These are phyloP conservation scores for Acmispon strigosus DNA, from an alignment of 306 rosid species.

Conservation along the genomic window DNA sequence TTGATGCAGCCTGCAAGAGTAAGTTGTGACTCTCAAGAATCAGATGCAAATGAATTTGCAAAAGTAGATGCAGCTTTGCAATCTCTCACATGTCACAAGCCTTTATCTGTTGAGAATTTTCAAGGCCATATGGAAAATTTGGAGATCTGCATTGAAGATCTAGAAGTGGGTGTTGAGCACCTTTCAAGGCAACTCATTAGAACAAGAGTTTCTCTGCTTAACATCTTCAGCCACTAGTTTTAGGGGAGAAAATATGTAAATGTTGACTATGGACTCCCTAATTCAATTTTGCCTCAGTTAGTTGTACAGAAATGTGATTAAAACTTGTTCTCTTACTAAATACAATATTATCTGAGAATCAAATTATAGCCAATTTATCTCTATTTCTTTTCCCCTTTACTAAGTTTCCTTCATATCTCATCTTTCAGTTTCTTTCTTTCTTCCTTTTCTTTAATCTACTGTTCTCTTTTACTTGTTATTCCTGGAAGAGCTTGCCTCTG, in stretches of 20 bases:
- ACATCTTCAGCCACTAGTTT: constrained; percentile 18
- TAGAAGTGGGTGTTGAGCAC: constrained; percentile 16
- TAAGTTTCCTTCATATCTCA: no score
- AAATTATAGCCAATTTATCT: no score
- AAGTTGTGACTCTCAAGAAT: constrained; percentile 18
- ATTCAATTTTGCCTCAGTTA: constrained; percentile 3
- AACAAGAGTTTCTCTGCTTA: constrained; percentile 34
- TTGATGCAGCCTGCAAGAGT: constrained; percentile 28
- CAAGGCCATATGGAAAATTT: constrained; percentile 13
- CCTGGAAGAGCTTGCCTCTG: neutral
- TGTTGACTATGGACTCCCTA: neutral
- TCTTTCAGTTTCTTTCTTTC: no score
- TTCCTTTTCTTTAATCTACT: neutral
- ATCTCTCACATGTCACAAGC: constrained; percentile 16
- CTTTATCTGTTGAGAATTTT: neutral
- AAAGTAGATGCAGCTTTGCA: constrained; percentile 27
- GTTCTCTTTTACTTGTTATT: no score
- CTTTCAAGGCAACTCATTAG: constrained; percentile 28
- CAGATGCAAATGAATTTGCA: constrained; percentile 19
- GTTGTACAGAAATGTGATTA: constrained; percentile 6
- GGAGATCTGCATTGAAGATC: constrained; percentile 24
- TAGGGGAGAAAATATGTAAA: neutral
- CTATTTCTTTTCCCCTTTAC: no score
- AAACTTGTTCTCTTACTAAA: no score
- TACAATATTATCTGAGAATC: no score